Conservation (phyloP, 176 grass and related monocot genomes). For the Microstegium vimineum region DNA sequence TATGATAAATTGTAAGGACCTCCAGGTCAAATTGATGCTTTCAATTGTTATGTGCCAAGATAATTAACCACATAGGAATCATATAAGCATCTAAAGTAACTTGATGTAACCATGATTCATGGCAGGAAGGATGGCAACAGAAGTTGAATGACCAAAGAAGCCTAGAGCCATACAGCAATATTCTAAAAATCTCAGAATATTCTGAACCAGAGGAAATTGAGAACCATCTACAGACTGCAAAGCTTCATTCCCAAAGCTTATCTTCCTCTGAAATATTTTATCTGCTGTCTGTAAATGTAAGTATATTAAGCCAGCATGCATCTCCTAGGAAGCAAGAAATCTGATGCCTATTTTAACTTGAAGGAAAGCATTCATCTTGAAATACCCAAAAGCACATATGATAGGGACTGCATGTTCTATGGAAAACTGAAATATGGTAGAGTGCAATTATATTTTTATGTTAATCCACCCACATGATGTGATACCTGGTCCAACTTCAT, state of each 20-base stretch:
- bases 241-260: constrained; percentile 32
- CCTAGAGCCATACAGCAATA: constrained; percentile 5
- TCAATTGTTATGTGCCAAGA: not conserved
- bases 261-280: constrained; percentile 42
- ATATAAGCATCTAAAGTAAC: not conserved
- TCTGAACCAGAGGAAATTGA: constrained; percentile 15
- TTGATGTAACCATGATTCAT: constrained; percentile 8
- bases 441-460: not conserved
- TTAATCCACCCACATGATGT: constrained; percentile 1
- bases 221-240: constrained; percentile 7
- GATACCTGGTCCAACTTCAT: not conserved
- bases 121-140: constrained; percentile 20
- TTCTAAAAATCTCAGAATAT: constrained; percentile 15
- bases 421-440: constrained; percentile 3
- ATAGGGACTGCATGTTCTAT: not conserved
- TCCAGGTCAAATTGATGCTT: not conserved
- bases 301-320: constrained; percentile 15
- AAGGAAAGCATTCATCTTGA: not conserved
- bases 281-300: constrained; percentile 45
- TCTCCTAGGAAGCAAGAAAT: not conserved
- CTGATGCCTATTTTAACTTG: not conserved
- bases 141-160: constrained; percentile 15
- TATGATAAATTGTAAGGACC: not conserved
- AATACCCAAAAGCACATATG: not conserved
- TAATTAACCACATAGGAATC: not conserved